Base-by-base conservation (phyloP, 2,329 filamentous ascomycete genomes). In the Gnomoniopsis smithogilvyi region DNA sequence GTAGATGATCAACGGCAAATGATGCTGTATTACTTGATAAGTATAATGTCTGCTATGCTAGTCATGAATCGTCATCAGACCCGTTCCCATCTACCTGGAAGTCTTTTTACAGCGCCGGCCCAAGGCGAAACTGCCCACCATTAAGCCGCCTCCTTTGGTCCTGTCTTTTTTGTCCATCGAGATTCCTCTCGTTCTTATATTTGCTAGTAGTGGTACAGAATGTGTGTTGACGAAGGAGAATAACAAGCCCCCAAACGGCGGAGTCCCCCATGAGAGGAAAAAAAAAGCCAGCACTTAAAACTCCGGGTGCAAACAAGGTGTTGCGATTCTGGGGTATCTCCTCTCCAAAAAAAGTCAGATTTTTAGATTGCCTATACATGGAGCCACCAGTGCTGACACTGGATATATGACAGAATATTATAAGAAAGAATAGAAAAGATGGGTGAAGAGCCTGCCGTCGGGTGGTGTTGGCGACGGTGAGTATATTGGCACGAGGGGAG, bases 281-380 rank as follows among this genome's bases (percentile, higher is more conserved):
- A n/a, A n/a, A n/a, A n/a, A n/a, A n/a, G n/a, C n/a, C n/a, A 45
- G 45, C 53, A 51, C 52, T 22, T 36, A 43, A 46, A 52, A 61
- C 59, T 61, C 59, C 59, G 54, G 45, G 30, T 49, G 50, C 54
- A 54, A 58, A 47, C 24, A 52, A 54, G 48, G 54, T 54, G n/a
- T 57, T 52, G 48, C 54, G 43, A 54, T 51, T 54, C 52, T 41
- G 46, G 59, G 59, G 59, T 61, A 61, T 61, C 59, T 58, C 59
- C 59, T 60, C 55, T 58, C 56, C 52, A 51, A 51, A 51, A 51
- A 51, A 54, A 46, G 34, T 45, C 33, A 54, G 36, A 36, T n/a
- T 50, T 54, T 10, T 51, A 52, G 45, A 34, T 51, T 51, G 45
- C 26, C 24, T 22, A 10, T 61, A 38, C 33, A 51, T 30, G 19